Evolutionary conservation across 2,329 filamentous ascomycete genomes (phyloP), one percentile per base, ranked within the genome.

Genomic region (Colletotrichum musae): DNA sequence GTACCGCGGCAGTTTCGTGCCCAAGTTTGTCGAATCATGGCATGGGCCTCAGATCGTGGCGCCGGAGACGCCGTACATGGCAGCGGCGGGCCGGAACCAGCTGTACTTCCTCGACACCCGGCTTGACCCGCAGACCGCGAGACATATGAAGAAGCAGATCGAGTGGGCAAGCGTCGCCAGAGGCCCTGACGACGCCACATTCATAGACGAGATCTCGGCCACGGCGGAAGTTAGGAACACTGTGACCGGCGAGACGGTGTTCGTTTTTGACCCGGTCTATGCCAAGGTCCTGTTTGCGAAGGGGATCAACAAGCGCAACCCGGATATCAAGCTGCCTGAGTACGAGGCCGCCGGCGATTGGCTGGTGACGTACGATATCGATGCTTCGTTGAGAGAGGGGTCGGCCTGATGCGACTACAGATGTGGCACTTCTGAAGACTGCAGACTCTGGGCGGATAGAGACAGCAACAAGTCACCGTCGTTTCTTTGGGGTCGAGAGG

Each of bases 51-150:
- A 73, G 48, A 68, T 72, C 41, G 66, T 72, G 4, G 72, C 70
- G 6, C 72, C 72, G 16, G 57, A 71, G 4, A 65, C 72, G 1
- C 72, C 69, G 3, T 72, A 71, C 58, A 66, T 72, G 2, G 71
- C 69, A 16, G 72, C 64, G 12, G 60, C 58, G 6, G 66, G 72
- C 45, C 16, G 16, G 3, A 67, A 69, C 39, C 48, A 59, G 12
- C 51, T 72, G 6, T 68, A 72, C 58, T 72, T 69, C n/a, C 67
- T 73, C 32, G 71, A 73, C 43, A 70, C 69, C 18, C 69, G 66
- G 1, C 58, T 65, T 15, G 45, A 58, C 3, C 32, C 66, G 9
- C 50, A 66, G 9, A 59, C 60, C 28, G 71, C 72, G 4, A 26
- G 47, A 43, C 64, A 72, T 43, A 60, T 72, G 39, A 72, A 72